Base-by-base conservation (phyloP, 2,329 filamentous ascomycete genomes). In the Fusarium xylarioides region DNA sequence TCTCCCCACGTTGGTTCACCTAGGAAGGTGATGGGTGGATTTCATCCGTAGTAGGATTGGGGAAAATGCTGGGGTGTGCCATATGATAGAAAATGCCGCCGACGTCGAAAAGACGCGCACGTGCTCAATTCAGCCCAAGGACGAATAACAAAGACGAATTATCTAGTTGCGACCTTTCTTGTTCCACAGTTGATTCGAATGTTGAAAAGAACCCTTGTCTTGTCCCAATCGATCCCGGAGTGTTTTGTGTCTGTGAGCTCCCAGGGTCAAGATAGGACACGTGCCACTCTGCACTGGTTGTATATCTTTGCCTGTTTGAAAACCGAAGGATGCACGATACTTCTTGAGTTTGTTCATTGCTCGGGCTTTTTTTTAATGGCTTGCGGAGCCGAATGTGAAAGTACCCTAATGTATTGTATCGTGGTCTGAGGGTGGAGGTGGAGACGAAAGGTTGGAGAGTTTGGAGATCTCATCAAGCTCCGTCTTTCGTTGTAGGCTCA, bases 11-110 rank as follows among this genome's bases (percentile, higher is more conserved):
- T 78, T 78, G 76, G 70, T 73, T 65, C 72, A 74, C 38, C 46
- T 66, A 57, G 46, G 74, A 68, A 63, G 68, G 63, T 78, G 76
- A 78, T 78, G 76, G 76, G 76, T 76, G 75, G 76, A 57, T 70
- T 73, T 77, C 63, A 43, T 47, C 56, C 50, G 49, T 16, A 58
- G 66, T 32, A 55, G 50, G 66, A 58, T 62, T 59, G 62, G 62
- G 65, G 66, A 57, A 68, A 63, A 66, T 57, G 53, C 54, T 52
- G 53, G 62, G 50, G 52, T 47, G 58, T 57, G 35, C 34, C 42
- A 54, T 60, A 67, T 47, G 38, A 55, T 66, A 64, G 61, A 12
- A 64, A 70, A 54, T 35, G 54, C 38, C 53, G 46, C 53, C 66
- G 53, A 57, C 47, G 63, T 70, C 71, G 61, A 52, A 61, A 52